Evolutionary conservation across 805 yeast species (phyloP), one percentile per base, ranked within the genome.

Genomic region (Isabelozyma gotoi): DNA sequence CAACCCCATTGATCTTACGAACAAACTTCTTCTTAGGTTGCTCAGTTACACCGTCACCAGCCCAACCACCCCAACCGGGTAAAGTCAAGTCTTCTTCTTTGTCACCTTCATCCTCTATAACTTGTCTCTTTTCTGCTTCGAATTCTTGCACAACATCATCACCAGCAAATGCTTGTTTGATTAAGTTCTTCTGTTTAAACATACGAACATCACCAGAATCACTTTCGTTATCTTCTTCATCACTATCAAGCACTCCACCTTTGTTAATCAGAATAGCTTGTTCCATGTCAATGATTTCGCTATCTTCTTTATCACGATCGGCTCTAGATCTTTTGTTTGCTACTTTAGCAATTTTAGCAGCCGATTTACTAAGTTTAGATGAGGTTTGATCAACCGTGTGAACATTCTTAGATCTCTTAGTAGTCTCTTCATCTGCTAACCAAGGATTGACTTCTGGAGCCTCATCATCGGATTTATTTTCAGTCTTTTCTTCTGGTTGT

Each of bases 1-100:
- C 84, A 39, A 90, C 82, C 38, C 99, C 98, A 56, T 84, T 81
- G 19, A 88, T 71, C 51, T 81, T 87, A 54, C 85, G 81, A 29
- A 84, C 74, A 43, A 85, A 74, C 60, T 82, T 85, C 59, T 80
- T 78, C 60, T 79, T 81, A 59, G 77, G 76, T 14, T 52, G 59
- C 45, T 56, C 65, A 34, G 58, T 55, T 18, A 19, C 27, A 16
- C 55, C 63, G 7, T 78, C 80, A 32, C 97, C 97, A 8, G 92
- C 86, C 99, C 99, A 94, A 36, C 85, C 87, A 38, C 98, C 98
- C 97, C 98, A 94, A 1, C 99, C 99, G 3, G 97, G 98, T 41
- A 91, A 67, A 0, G 96, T 85, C 38, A 85, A 68, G 60, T 91
- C 96, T 45, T 85, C 84, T 56, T 84, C 90, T 59, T 88, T 77